Percentiles rank a stretch among this genome's conserved stretches.
phyloP scores from a whole-genome alignment of 345 rosid species.

The Linum trigynum region DNA sequence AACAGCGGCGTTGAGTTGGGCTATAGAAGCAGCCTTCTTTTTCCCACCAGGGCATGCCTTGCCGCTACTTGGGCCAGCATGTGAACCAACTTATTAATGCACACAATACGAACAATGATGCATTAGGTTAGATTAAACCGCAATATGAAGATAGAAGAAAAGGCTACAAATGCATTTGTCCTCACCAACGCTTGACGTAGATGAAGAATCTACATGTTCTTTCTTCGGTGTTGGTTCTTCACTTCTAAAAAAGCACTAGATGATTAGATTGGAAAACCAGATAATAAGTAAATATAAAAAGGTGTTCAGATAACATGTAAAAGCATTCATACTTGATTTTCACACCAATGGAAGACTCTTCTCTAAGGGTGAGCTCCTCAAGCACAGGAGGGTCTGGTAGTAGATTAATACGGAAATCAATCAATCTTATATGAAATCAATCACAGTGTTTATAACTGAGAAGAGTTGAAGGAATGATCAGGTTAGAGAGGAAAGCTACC shows the following conservation, averaged over 20 bases:
- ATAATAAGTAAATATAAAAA: constrained; percentile 1
- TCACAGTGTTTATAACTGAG: neutral
- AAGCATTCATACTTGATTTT: constrained; percentile 46
- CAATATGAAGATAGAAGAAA: neutral
- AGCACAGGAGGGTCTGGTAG: constrained; percentile 34
- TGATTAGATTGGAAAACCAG: constrained; percentile 13
- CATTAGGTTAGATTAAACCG: neutral
- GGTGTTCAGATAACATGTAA: constrained; percentile 6
- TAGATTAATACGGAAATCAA: constrained; percentile 10
- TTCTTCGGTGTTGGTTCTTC: constrained; percentile 38
- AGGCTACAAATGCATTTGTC: neutral
- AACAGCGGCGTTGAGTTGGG: constrained; percentile 40
- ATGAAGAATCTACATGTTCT: constrained; percentile 37
- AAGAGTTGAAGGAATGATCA: constrained; percentile 1
- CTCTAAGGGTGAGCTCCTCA: constrained; percentile 39
- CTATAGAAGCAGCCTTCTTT: constrained; percentile 38
- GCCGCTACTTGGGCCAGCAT: constrained; percentile 26
- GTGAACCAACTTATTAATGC: constrained; percentile 19
- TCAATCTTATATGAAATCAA: neutral
- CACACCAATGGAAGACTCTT: constrained; percentile 37
- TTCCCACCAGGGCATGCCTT: constrained; percentile 23
- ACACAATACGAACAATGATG: constrained; percentile 13
- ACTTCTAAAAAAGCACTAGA: constrained; percentile 32
- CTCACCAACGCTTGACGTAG: constrained; percentile 39
- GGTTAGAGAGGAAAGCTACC: constrained; percentile 31